phyloP scores from a whole-genome alignment of 306 rosid genomes.

The Cucurbita pepo region DNA sequence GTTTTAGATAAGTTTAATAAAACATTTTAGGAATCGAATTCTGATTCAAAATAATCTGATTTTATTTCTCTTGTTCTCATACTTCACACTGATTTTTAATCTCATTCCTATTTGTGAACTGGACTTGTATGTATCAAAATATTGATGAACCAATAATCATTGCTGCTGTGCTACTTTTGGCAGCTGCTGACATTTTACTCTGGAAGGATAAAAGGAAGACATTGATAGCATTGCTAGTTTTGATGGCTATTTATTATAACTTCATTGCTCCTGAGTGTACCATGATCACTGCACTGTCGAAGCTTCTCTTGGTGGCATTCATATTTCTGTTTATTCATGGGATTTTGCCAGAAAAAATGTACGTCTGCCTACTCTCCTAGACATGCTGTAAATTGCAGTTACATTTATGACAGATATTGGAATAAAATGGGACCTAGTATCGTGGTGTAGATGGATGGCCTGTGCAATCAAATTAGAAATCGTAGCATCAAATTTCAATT shows the following conservation, averaged over 20 bases:
- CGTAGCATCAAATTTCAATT: constrained; percentile 11
- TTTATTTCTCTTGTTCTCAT: neutral
- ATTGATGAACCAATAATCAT: neutral
- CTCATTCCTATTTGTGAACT: neutral
- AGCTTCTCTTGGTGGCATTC: constrained; percentile 37
- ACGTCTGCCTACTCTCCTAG: constrained; percentile 13
- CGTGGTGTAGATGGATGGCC: neutral
- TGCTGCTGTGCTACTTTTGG: constrained; percentile 8
- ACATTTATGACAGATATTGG: neutral
- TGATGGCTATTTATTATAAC: constrained; percentile 62
- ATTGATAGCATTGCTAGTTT: constrained; percentile 33
- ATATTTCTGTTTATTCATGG: constrained; percentile 47
- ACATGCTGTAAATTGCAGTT: neutral
- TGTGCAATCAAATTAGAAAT: neutral
- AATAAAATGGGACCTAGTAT: neutral
- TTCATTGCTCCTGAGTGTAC: constrained; percentile 62
- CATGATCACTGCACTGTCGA: constrained; percentile 48
- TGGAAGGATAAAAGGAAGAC: constrained; percentile 87
- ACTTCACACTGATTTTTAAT: neutral
- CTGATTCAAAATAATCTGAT: neutral
- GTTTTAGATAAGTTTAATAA: neutral
- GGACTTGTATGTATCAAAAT: neutral
- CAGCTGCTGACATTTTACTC: constrained; percentile 92
- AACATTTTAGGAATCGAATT: neutral
- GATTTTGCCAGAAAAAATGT: constrained; percentile 65